phyloP scores from a whole-genome alignment of 202 grass and related monocot species.

The Musa balbisiana region DNA sequence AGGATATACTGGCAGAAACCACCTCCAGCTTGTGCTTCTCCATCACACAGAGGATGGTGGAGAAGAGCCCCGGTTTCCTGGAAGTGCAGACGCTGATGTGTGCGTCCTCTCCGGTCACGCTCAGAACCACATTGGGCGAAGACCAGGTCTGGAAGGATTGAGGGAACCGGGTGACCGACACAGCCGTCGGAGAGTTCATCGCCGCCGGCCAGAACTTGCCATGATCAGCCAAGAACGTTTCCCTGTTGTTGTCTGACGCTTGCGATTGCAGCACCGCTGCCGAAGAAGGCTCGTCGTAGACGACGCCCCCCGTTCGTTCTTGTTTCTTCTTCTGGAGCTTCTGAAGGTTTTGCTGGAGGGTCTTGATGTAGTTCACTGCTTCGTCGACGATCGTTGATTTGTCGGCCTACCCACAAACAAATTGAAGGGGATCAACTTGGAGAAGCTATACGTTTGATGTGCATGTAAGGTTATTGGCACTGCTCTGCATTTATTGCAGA shows the following conservation, averaged over 20 bases:
- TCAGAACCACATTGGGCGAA: constrained; percentile 42
- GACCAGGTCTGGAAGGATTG: constrained; percentile 55
- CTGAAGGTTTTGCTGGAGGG: constrained; percentile 31
- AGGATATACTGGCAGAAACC: constrained; percentile 27
- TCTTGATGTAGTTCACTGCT: constrained; percentile 50
- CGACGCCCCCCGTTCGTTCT: background rate
- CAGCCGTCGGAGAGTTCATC: background rate
- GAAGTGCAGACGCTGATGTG: constrained; percentile 33
- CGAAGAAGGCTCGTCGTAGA: background rate
- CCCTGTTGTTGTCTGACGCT: background rate
- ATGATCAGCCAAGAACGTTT: constrained; percentile 2
- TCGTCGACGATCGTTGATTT: constrained; percentile 49
- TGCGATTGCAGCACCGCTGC: background rate
- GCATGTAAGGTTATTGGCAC: too few species aligned
- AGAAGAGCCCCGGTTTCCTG: constrained; percentile 28
- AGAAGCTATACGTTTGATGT: too few species aligned
- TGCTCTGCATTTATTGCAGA: too few species aligned
- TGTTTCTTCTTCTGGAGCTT: constrained; percentile 35
- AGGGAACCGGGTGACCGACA: background rate
- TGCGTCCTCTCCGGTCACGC: constrained; percentile 29
- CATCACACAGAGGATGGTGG: constrained; percentile 31
- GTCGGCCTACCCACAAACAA: constrained; percentile 29
- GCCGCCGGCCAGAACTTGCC: background rate
- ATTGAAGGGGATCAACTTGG: too few species aligned
- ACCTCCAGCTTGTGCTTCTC: constrained; percentile 58